phyloP scores from a whole-genome alignment of 2,329 filamentous ascomycete species.

The Cordyceps farinosa region DNA sequence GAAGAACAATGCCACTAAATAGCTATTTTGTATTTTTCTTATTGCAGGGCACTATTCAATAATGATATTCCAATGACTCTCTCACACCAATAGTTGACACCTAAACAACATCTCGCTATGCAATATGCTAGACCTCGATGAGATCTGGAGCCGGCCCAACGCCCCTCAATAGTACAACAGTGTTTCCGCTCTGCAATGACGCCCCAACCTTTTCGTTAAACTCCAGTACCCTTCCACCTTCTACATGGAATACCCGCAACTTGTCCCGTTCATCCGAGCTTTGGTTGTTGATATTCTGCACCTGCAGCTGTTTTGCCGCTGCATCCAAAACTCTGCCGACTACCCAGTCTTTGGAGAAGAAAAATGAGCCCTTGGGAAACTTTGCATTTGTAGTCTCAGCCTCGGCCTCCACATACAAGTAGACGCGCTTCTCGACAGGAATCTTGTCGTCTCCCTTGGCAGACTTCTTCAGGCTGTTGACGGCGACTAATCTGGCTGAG shows the following conservation, averaged over 20 bases:
- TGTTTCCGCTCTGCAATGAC: conserved; percentile 75
- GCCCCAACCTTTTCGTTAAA: conserved; percentile 82
- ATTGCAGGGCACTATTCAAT: not conserved
- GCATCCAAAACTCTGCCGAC: conserved; percentile 77
- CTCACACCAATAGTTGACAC: not conserved
- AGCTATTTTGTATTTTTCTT: not conserved
- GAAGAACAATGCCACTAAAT: not conserved
- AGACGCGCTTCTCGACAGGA: conserved; percentile 78
- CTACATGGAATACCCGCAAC: conserved; percentile 87
- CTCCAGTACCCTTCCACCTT: conserved; percentile 79
- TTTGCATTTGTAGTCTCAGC: conserved; percentile 81
- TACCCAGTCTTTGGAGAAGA: conserved; percentile 82
- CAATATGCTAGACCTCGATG: conserved; percentile 49
- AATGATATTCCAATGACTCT: not conserved
- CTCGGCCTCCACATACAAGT: conserved; percentile 86
- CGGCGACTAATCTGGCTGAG: conserved; percentile 62
- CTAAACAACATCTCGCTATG: conserved; percentile 6
- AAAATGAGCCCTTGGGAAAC: conserved; percentile 76
- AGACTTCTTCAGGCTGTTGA: conserved; percentile 76
- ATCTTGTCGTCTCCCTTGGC: conserved; percentile 89
- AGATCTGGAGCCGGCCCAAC: conserved; percentile 76
- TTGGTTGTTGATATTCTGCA: conserved; percentile 81
- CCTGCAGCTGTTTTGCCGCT: conserved; percentile 71
- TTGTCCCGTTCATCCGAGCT: conserved; percentile 72
- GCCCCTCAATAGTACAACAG: conserved; percentile 81